Evolutionary conservation across 2,329 filamentous ascomycete species (phyloP), one percentile per base, ranked within the genome.

Genomic region (Meredithiella fracta): DNA sequence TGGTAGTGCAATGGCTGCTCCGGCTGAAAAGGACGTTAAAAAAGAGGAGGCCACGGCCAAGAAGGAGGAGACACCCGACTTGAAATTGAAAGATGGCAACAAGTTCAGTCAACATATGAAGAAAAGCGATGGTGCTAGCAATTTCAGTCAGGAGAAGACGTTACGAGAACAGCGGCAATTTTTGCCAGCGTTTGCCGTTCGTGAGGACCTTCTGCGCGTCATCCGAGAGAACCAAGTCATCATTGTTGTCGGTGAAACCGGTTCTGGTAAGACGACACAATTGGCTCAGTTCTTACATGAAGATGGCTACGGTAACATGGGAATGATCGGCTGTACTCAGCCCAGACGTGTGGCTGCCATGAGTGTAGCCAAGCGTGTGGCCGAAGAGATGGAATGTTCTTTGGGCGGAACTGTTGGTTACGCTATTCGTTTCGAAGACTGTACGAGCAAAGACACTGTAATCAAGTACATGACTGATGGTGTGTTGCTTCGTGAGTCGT

Each of bases 381-480:
- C 87, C 58, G 92, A 98, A 70, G 92, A 98, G 70, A 98, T 98
- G 94, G 86, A 95, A 62, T 89, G 94, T 47, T 83, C 83, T 57
- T 73, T 98, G 8, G 92, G 92, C 51, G 83, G 84, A 57, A 78
- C 83, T 0, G 94, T 98, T 38, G 92, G 92, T 29, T 98, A 98
- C 67, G 89, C 92, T 0, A 98, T 98, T 66, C 89, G 92, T 55
- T 98, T 98, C 64, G 92, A 98, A 66, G 94, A 98, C 67, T 96
- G 90, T 68, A 98, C 92, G 1, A 95, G 88, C 72, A 88, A 89
- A 62, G 85, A 97, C 58, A 98, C 92, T 0, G 76, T 83, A 59
- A 97, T 98, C 71, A 98, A 98, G 69, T 98, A 98, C 68, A 96
- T 98, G 90, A 98, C 92, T 0, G 94, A 98, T 64, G 92, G 92